Conservation (phyloP, 2,329 filamentous ascomycete species). For the Ophiocordyceps sinensis region DNA sequence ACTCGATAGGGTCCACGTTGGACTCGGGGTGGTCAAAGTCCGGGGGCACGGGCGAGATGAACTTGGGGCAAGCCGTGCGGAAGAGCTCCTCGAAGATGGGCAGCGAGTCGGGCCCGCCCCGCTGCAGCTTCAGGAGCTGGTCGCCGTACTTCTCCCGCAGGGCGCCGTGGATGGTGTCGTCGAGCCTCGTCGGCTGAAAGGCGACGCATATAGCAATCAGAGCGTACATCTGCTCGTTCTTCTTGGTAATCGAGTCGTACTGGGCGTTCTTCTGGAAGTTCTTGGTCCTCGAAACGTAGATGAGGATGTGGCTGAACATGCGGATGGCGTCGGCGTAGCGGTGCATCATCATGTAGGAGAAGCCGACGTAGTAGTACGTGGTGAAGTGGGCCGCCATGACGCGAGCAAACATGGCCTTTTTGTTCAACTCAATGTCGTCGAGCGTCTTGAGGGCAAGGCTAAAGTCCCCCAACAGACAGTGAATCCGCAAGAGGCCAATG, state of each 20-base stretch:
- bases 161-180: slow-evolving; percentile 97
- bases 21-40: slow-evolving; percentile 94
- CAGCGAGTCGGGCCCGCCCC: slow-evolving; percentile 85
- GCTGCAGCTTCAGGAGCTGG: slow-evolving; percentile 92
- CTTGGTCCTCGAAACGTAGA: slow-evolving; percentile 98
- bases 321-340: slow-evolving; percentile 97
- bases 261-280: slow-evolving; percentile 99
- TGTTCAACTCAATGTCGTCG: slow-evolving; percentile 98
- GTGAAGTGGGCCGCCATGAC: slow-evolving; percentile 99
- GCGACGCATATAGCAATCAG: slow-evolving; percentile 97
- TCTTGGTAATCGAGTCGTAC: slow-evolving; percentile 98
- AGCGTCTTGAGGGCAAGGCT: slow-evolving; percentile 96
- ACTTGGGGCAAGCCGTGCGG: slow-evolving; percentile 95
- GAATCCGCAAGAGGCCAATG: slow-evolving; percentile 88
- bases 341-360: slow-evolving; percentile 99
- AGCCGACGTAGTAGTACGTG: slow-evolving; percentile 99
- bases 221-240: slow-evolving; percentile 99
- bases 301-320: slow-evolving; percentile 99
- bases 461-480: slow-evolving; percentile 94
- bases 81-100: slow-evolving; percentile 98
- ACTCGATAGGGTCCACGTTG: slow-evolving; percentile 94
- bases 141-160: slow-evolving; percentile 98
- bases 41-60: slow-evolving; percentile 92
- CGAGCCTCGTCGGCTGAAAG: slow-evolving; percentile 90
- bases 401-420: slow-evolving; percentile 99